phyloP scores from a whole-genome alignment of 2,329 filamentous ascomycete genomes.

The Nannizzia gypsea region DNA sequence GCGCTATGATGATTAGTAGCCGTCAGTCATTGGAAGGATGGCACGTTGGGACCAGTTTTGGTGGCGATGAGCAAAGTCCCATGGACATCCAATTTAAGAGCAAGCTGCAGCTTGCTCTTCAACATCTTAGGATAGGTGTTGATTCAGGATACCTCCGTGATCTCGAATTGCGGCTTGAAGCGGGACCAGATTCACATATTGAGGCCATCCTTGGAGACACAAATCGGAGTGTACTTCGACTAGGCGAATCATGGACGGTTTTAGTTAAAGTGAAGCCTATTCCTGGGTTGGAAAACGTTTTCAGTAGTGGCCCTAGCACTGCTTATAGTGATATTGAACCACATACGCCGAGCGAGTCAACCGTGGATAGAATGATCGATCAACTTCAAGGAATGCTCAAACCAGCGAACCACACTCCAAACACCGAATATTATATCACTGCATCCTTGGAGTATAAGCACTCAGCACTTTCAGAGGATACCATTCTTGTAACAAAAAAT shows the following conservation, averaged over 20 bases:
- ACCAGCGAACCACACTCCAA: constrained; percentile 12
- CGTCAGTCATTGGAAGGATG: constrained; percentile 17
- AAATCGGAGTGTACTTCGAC: constrained; percentile 17
- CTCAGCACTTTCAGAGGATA: constrained; percentile 20
- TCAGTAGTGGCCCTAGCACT: no score
- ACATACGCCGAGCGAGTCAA: background rate
- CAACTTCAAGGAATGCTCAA: constrained; percentile 23
- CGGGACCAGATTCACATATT: constrained; percentile 18
- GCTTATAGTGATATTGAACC: background rate
- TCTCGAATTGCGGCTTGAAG: constrained; percentile 17
- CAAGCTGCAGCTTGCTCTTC: constrained; percentile 17
- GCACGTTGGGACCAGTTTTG: constrained; percentile 20
- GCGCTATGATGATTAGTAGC: constrained; percentile 15
- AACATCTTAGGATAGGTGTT: constrained; percentile 22
- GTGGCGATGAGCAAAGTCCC: constrained; percentile 10
- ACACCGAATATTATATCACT: constrained; percentile 18
- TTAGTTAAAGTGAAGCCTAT: constrained; percentile 18
- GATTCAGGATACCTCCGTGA: constrained; percentile 19
- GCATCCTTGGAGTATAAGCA: constrained; percentile 24
- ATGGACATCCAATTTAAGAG: constrained; percentile 15
- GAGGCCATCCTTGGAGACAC: constrained; percentile 16
- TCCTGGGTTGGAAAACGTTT: constrained; percentile 3
- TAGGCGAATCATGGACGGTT: constrained; percentile 24
- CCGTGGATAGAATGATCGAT: constrained; percentile 19
- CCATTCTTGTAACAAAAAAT: constrained; percentile 16